Base-by-base conservation (phyloP, 2,329 filamentous ascomycete species). In the Domatiomyces globalis region DNA sequence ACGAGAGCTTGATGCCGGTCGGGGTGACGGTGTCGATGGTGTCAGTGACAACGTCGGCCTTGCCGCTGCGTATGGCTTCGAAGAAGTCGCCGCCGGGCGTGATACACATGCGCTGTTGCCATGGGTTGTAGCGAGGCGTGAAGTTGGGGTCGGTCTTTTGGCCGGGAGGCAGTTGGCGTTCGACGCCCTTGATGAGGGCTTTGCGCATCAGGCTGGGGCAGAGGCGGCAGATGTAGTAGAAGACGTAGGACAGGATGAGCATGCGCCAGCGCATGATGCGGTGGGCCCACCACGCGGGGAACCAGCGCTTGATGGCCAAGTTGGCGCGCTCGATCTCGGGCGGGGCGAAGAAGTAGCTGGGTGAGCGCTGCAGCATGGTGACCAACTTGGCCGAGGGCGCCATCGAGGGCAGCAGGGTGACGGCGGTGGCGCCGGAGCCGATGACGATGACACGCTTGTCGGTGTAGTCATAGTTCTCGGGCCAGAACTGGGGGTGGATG, bases 311-410 rank as follows among this genome's bases (percentile, higher is more conserved):
- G 48, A 59, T 51, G 18, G 51, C 43, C 29, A 39, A 43, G 45
- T 59, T 56, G 43, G 54, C 29, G 10, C 52, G 48, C n/a, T 58
- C 54, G 19, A 50, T 52, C 29, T 51, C 44, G 5, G 58, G 58
- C 17, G 58, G 36, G 29, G 51, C 47, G 19, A 84, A 58, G 51
- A 89, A 74, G 61, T 86, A 89, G 0, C 75, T 77, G 0, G 87
- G 87, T 45, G 81, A 87, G 51, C 87, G 79, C 67, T 94, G 87
- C 2, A 94, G 74, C 78, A 90, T 87, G 1, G 85, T 90, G 25
- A 88, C 80, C 12, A 77, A 75, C 4, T 67, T 68, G 4, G 84
- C 85, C 42, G 75, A 77, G 44, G 83, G 69, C 0, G 80, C 78
- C 45, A 94, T 67, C 46, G 74, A 77, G 0, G 87, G 87, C 2